phyloP scores from a whole-genome alignment of 192 early-diverging fungal genomes.

The Globomyces pollinis-pini region DNA sequence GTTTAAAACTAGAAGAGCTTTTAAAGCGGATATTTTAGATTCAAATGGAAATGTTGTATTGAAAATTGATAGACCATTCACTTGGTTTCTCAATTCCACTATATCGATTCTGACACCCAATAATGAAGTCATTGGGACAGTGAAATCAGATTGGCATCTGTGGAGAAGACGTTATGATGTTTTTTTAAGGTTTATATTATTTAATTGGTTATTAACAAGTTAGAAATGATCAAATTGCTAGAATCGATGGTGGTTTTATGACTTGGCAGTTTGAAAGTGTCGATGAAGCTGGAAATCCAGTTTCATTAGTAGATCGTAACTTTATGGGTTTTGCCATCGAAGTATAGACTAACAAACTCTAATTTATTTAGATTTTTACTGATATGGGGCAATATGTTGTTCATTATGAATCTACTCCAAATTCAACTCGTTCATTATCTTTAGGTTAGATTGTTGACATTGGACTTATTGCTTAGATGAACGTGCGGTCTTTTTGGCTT shows the following conservation, averaged over 20 bases:
- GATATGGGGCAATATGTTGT: conserved; percentile 79
- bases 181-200: no score
- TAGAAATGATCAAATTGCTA: conserved; percentile 37
- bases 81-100: conserved; percentile 64
- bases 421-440: conserved; percentile 11
- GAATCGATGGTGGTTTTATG: conserved; percentile 42
- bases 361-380: conserved; percentile 55
- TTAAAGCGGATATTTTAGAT: conserved; percentile 70
- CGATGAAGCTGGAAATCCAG: conserved; percentile 38
- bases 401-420: conserved; percentile 57
- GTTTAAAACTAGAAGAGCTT: conserved; percentile 61
- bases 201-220: no score
- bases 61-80: conserved; percentile 54
- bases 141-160: conserved; percentile 76
- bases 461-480: no score
- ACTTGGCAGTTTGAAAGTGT: conserved; percentile 74
- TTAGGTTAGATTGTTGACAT: no score
- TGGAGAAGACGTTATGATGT: conserved; percentile 76
- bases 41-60: conserved; percentile 61
- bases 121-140: conserved; percentile 65
- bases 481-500: conserved; percentile 70
- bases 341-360: background rate
- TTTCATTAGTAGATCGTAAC: conserved; percentile 65
- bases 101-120: conserved; percentile 59
- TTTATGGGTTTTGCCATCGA: conserved; percentile 75